phyloP scores from a whole-genome alignment of 805 yeast genomes.

The Metschnikowia shivogae region DNA sequence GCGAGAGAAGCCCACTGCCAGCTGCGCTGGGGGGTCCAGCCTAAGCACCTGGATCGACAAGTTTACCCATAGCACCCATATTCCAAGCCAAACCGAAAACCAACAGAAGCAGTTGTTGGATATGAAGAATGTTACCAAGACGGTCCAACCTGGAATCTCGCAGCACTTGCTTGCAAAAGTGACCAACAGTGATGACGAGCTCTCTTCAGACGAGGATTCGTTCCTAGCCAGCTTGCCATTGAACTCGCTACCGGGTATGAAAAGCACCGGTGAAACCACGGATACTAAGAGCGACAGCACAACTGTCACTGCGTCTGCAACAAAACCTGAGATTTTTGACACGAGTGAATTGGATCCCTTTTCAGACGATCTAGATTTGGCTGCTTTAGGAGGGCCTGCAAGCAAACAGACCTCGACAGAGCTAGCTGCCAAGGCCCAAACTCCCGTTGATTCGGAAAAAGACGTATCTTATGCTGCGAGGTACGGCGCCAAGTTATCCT shows the following conservation, averaged over 20 bases:
- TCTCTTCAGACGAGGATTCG: conserved; percentile 27
- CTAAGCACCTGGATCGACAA: conserved; percentile 30
- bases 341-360: conserved; percentile 17
- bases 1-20: not conserved
- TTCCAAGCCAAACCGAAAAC: not conserved
- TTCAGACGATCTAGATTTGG: conserved; percentile 18
- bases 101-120: not conserved
- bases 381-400: conserved; percentile 13
- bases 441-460: not conserved
- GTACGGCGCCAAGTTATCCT: conserved; percentile 37
- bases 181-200: conserved; percentile 5
- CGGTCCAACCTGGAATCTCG: not conserved
- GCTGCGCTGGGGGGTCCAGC: conserved; percentile 4
- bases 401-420: conserved; percentile 12
- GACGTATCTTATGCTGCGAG: not conserved
- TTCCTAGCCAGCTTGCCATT: conserved; percentile 13
- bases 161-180: not conserved
- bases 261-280: not conserved
- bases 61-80: conserved; percentile 17
- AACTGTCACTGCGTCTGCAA: no score
- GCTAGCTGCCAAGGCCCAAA: not conserved
- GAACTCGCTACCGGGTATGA: conserved; percentile 8
- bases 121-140: not conserved
- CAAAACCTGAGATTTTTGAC: not conserved
- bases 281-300: no score